Evolutionary conservation across 2,329 filamentous ascomycete species (phyloP).

Genomic region (Aspergillus sp.): DNA sequence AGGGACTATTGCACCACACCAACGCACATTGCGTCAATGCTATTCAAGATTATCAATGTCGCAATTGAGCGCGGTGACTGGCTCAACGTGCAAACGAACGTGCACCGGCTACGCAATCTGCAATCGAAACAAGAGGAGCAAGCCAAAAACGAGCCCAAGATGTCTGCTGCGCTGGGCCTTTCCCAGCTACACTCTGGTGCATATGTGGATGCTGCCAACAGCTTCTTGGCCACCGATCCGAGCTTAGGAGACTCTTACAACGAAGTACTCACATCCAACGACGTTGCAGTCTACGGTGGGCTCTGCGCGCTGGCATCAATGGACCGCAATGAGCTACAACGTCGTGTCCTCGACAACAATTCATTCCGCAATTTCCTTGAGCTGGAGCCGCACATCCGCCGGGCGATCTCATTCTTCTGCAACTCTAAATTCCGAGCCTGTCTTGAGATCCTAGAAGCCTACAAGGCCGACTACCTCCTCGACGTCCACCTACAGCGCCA

Average conservation of each 20-base stretch:
- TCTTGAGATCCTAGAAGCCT: conserved; percentile 76
- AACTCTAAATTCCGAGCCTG: conserved; percentile 87
- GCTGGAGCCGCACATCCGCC: conserved; percentile 89
- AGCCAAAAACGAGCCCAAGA: conserved; percentile 63
- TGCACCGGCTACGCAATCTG: conserved; percentile 57
- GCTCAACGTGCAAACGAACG: conserved; percentile 64
- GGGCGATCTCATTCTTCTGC: conserved; percentile 85
- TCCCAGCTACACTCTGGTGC: conserved; percentile 58
- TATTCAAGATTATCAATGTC: conserved; percentile 74
- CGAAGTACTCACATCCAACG: conserved; percentile 76
- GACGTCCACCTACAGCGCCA: conserved; percentile 83
- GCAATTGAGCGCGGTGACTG: conserved; percentile 77
- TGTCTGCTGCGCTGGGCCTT: conserved; percentile 64
- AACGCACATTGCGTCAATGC: conserved; percentile 81
- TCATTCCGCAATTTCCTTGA: conserved; percentile 86
- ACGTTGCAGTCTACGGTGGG: conserved; percentile 88
- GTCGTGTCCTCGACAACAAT: conserved; percentile 73
- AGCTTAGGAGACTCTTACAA: conserved; percentile 62
- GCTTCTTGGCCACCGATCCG: conserved; percentile 68
- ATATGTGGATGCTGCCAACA: conserved; percentile 68
- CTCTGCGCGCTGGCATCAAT: conserved; percentile 89
- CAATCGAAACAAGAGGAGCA: conserved; percentile 60
- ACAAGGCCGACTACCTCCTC: conserved; percentile 82
- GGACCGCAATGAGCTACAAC: conserved; percentile 74
- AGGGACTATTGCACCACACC: conserved; percentile 82